phyloP scores from a whole-genome alignment of 2,329 filamentous ascomycete species.

The Trichoderma hamatum region DNA sequence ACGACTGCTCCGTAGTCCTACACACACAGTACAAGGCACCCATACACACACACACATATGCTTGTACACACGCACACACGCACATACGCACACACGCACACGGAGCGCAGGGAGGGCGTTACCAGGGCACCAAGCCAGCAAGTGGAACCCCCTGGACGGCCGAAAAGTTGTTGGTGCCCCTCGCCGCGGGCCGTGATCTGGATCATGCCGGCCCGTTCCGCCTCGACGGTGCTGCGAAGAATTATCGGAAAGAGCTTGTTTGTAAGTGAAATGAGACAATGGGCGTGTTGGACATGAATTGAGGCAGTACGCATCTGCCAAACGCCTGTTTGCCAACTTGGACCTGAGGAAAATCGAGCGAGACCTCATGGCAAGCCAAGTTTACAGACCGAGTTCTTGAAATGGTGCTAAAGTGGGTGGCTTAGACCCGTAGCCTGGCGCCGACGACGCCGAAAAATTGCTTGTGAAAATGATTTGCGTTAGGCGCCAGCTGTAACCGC shows the following conservation, averaged over 20 bases:
- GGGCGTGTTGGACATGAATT: neutral
- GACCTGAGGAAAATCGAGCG: neutral
- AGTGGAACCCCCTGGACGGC: slow-evolving; percentile 26
- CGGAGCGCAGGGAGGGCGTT: slow-evolving; percentile 2
- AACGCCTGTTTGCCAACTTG: neutral
- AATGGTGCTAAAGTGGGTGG: slow-evolving; percentile 9
- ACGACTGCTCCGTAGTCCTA: neutral
- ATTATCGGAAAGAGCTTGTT: neutral
- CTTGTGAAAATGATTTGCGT: neutral
- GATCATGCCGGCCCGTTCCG: slow-evolving; percentile 28
- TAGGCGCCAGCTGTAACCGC: slow-evolving; percentile 3
- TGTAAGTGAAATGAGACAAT: neutral
- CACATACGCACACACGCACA: slow-evolving; percentile 6
- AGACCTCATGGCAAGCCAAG: slow-evolving; percentile 13
- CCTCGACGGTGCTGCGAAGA: slow-evolving; percentile 13
- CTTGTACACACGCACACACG: neutral
- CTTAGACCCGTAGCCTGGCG: neutral
- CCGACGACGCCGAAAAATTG: neutral
- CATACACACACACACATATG: slow-evolving; percentile 7
- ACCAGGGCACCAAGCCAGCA: slow-evolving; percentile 26
- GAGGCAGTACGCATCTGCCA: neutral
- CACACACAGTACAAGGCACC: slow-evolving; percentile 2
- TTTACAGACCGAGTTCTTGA: neutral
- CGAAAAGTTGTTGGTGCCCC: slow-evolving; percentile 25
- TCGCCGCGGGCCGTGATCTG: slow-evolving; percentile 28